Evolutionary conservation across 2,329 filamentous ascomycete species (phyloP).

Genomic region (Periconia macrospinosa): DNA sequence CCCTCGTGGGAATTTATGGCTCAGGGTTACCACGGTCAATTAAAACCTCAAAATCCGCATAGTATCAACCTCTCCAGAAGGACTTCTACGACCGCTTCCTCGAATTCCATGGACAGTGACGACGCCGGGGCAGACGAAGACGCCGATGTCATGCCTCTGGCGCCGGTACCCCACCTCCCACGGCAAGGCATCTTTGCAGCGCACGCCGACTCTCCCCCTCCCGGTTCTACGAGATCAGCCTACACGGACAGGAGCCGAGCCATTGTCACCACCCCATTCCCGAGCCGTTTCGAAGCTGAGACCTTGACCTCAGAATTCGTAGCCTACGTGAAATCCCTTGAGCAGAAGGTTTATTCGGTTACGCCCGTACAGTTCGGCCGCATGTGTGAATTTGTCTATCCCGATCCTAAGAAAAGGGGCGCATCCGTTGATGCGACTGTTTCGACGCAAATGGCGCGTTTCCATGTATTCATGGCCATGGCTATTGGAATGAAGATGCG

Average conservation of each 20-base stretch:
- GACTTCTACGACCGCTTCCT: conserved; percentile 40
- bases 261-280: conserved; percentile 30
- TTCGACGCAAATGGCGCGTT: conserved; percentile 37
- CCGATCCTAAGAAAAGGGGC: conserved; percentile 24
- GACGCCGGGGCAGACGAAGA: conserved; percentile 34
- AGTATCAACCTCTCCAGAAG: conserved; percentile 29
- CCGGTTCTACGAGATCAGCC: conserved; percentile 28
- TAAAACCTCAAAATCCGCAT: conserved; percentile 22
- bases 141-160: conserved; percentile 29
- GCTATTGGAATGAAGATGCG: conserved; percentile 40
- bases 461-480: conserved; percentile 42
- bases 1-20: conserved; percentile 42
- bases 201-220: conserved; percentile 27
- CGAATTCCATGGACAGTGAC: conserved; percentile 30
- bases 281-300: conserved; percentile 41
- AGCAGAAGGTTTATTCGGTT: conserved; percentile 30
- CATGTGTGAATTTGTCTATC: conserved; percentile 38
- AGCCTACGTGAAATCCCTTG: conserved; percentile 26
- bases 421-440: conserved; percentile 16
- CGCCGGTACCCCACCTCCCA: conserved; percentile 28
- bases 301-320: conserved; percentile 39
- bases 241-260: conserved; percentile 37
- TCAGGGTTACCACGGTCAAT: conserved; percentile 20
- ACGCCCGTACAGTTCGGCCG: conserved; percentile 25
- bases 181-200: conserved; percentile 36